Conservation (phyloP, 106 monocot genomes). For the Dioscorea zingiberensis region DNA sequence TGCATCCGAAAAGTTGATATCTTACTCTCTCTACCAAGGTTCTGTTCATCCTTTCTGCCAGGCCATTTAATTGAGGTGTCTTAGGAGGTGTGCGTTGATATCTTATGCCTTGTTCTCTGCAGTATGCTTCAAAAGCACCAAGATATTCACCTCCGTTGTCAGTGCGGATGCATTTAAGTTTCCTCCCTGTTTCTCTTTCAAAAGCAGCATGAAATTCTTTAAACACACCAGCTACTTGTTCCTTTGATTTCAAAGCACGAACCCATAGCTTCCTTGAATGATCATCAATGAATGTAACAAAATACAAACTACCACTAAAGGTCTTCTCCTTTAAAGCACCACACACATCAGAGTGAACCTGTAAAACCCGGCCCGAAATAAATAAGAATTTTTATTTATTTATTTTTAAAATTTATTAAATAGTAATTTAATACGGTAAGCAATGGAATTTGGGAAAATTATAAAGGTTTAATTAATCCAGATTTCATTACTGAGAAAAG, state of each 20-base stretch:
- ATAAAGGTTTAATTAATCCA: too few relatives aligned
- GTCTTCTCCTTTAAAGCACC: background rate
- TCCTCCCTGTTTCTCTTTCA: background rate
- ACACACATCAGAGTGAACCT: conserved; percentile 4
- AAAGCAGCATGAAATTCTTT: background rate
- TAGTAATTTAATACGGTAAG: too few relatives aligned
- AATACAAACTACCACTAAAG: background rate
- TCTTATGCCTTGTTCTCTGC: background rate
- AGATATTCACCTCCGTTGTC: conserved; percentile 3
- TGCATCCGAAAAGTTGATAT: background rate
- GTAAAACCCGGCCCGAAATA: too few relatives aligned
- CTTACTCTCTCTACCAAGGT: conserved; percentile 3
- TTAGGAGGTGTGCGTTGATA: conserved; percentile 3
- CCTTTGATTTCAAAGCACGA: background rate
- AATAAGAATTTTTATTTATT: too few relatives aligned
- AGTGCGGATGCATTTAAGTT: background rate
- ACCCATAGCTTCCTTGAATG: background rate
- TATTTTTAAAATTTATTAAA: too few relatives aligned
- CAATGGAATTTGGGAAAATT: too few relatives aligned
- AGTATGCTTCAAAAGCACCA: conserved; percentile 7
- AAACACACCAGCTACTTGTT: background rate
- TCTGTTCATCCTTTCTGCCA: conserved; percentile 4
- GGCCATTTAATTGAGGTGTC: conserved; percentile 2
- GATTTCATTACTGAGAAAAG: too few relatives aligned
- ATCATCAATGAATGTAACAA: conserved; percentile 6